Percentiles rank a stretch among this genome's conserved stretches.
Evolutionary conservation across 2,329 filamentous ascomycete genomes (phyloP).

Genomic region (Tympanopsis confertula): DNA sequence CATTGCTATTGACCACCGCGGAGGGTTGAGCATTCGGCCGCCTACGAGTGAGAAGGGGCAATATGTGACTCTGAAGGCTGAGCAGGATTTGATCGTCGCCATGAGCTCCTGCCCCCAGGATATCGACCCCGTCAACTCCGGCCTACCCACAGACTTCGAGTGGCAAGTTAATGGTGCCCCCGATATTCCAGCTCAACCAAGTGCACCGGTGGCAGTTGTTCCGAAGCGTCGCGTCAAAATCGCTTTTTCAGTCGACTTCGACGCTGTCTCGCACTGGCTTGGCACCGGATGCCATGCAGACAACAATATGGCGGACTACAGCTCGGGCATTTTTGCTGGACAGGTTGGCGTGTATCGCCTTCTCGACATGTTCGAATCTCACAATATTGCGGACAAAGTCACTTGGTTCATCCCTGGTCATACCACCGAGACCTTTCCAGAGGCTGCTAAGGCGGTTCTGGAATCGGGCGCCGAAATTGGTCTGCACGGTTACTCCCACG

Average conservation of each 20-base stretch:
- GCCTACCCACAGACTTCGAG: conserved; percentile 19
- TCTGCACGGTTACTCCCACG: conserved; percentile 36
- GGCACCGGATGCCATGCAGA: conserved; percentile 36
- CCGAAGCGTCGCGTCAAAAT: too few relatives aligned
- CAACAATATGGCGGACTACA: conserved; percentile 36
- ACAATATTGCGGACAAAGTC: conserved; percentile 29
- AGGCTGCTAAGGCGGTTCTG: conserved; percentile 24
- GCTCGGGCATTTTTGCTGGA: conserved; percentile 34
- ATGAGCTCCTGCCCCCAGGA: conserved; percentile 30
- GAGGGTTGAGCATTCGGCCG: conserved; percentile 15
- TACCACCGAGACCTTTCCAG: conserved; percentile 32
- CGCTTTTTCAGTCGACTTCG: conserved; percentile 31
- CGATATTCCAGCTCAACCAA: too few relatives aligned
- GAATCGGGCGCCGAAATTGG: conserved; percentile 31
- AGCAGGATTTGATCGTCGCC: conserved; percentile 22
- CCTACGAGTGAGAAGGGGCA: conserved; percentile 21
- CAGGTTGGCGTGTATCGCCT: conserved; percentile 36
- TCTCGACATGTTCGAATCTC: conserved; percentile 30
- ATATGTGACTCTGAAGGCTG: conserved; percentile 19
- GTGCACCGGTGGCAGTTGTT: too few relatives aligned
- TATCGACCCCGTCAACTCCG: conserved; percentile 20
- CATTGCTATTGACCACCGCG: conserved; percentile 19
- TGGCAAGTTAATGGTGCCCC: conserved; percentile 7
- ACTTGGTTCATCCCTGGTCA: conserved; percentile 42
- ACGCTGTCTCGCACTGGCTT: conserved; percentile 38